phyloP scores from a whole-genome alignment of 495 filamentous ascomycete species.

The Umbilicaria muhlenbergii region DNA sequence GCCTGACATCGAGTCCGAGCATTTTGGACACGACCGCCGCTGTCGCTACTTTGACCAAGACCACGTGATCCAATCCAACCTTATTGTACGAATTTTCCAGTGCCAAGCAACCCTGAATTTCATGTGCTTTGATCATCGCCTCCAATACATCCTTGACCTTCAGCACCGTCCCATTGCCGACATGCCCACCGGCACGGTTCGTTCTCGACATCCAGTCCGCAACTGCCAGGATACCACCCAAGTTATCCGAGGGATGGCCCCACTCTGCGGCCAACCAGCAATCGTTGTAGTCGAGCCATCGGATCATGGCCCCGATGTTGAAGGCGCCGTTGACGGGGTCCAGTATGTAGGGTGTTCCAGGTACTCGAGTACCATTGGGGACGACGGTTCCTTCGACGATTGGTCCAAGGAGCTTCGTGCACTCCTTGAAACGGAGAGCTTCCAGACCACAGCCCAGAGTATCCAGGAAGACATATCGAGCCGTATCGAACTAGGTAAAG shows the following conservation, averaged over 20 bases:
- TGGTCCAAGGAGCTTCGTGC: conserved; percentile 87
- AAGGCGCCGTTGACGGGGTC: conserved; percentile 94
- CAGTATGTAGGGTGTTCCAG: conserved; percentile 83
- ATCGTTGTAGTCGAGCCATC: conserved; percentile 99
- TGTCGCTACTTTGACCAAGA: conserved; percentile 93
- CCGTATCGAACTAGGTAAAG: conserved; percentile 66
- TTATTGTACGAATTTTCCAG: conserved; percentile 98
- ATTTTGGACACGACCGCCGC: conserved; percentile 89
- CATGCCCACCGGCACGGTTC: conserved; percentile 77
- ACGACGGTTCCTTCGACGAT: conserved; percentile 82
- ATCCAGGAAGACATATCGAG: conserved; percentile 78
- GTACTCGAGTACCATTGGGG: conserved; percentile 83
- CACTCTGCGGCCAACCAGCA: conserved; percentile 99
- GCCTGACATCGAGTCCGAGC: conserved; percentile 73
- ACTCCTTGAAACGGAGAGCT: conserved; percentile 90
- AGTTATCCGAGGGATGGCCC: conserved; percentile 95
- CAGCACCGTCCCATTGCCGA: conserved; percentile 73
- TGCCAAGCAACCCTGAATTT: conserved; percentile 94
- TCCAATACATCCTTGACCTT: conserved; percentile 84
- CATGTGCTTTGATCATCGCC: conserved; percentile 98
- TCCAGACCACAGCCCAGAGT: conserved; percentile 94
- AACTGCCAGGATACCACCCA: conserved; percentile 88
- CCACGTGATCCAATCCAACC: conserved; percentile 93
- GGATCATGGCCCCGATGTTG: conserved; percentile 96
- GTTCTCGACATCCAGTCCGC: conserved; percentile 96